Conservation (phyloP, 352 stramenopile genomes). For the Nothophytophthora sp. region DNA sequence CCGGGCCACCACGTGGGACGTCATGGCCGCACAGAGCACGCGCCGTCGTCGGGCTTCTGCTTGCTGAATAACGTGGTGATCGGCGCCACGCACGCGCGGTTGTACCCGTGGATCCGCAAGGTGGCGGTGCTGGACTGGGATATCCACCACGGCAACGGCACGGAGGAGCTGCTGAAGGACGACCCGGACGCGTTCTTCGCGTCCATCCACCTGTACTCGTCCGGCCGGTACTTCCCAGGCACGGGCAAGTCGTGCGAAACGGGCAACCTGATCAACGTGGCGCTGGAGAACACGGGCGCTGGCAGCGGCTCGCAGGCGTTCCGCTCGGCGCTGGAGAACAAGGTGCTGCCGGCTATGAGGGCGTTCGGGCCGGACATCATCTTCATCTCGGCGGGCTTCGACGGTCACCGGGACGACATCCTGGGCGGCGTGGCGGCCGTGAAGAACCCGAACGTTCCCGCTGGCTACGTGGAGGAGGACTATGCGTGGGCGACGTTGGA, state of each 20-base stretch:
- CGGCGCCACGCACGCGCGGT: constrained; percentile 96
- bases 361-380: constrained; percentile 81
- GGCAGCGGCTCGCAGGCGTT: constrained; percentile 72
- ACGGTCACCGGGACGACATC: constrained; percentile 86
- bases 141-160: constrained; percentile 99
- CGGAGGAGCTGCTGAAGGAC: constrained; percentile 89
- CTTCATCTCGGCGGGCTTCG: constrained; percentile 89
- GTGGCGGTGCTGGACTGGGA: constrained; percentile 99
- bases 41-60: constrained; percentile 94
- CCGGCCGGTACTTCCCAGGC: constrained; percentile 76
- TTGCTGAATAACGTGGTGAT: constrained; percentile 99
- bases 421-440: constrained; percentile 75
- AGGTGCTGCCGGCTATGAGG: constrained; percentile 78
- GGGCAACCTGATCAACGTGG: constrained; percentile 77
- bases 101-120: constrained; percentile 90
- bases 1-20: constrained; percentile 93
- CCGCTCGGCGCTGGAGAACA: constrained; percentile 50
- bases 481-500: constrained; percentile 82
- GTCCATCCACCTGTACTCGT: constrained; percentile 82
- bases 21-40: constrained; percentile 68
- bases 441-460: constrained; percentile 74
- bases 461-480: constrained; percentile 82
- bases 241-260: constrained; percentile 65
- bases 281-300: constrained; percentile 65
- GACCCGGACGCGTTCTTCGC: constrained; percentile 84